These are phyloP conservation scores for Boletellus emodensis DNA, from an alignment of 768 basidiomycete genomes.

Conservation along the genomic window DNA sequence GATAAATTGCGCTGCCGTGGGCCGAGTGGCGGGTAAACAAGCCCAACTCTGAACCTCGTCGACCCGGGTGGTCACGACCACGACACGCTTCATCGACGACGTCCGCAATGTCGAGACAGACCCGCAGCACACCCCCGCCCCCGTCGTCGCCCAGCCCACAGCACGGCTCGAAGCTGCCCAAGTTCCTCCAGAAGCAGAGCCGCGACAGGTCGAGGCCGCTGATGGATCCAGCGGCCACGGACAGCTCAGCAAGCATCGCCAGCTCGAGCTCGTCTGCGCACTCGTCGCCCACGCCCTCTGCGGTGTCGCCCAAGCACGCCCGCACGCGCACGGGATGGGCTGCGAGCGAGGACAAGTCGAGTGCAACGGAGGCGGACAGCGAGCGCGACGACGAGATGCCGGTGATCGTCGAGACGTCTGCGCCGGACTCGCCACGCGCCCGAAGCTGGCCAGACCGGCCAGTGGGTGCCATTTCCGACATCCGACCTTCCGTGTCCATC, in stretches of 20 bases:
- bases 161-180: slow-evolving; percentile 55
- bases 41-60: slow-evolving; percentile 22
- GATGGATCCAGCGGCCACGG: slow-evolving; percentile 35
- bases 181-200: slow-evolving; percentile 61
- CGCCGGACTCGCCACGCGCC: slow-evolving; percentile 44
- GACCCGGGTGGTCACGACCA: slow-evolving; percentile 13
- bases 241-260: slow-evolving; percentile 34
- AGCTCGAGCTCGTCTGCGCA: slow-evolving; percentile 40
- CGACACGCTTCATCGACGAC: background rate
- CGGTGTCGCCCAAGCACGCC: slow-evolving; percentile 22
- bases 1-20: slow-evolving; percentile 17
- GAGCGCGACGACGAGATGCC: slow-evolving; percentile 51
- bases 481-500: slow-evolving; percentile 43
- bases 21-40: slow-evolving; percentile 22
- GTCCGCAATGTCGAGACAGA: slow-evolving; percentile 43
- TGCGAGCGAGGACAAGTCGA: slow-evolving; percentile 26
- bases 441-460: slow-evolving; percentile 58
- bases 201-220: slow-evolving; percentile 60
- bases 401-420: slow-evolving; percentile 53
- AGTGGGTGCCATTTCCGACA: slow-evolving; percentile 40
- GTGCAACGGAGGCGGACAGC: slow-evolving; percentile 24
- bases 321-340: slow-evolving; percentile 35
- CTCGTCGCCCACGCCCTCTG: slow-evolving; percentile 29
- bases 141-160: slow-evolving; percentile 40
- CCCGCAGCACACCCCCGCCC: slow-evolving; percentile 40